phyloP scores from a whole-genome alignment of 2,329 filamentous ascomycete species.

The Hymenoscyphus fructigenus region DNA sequence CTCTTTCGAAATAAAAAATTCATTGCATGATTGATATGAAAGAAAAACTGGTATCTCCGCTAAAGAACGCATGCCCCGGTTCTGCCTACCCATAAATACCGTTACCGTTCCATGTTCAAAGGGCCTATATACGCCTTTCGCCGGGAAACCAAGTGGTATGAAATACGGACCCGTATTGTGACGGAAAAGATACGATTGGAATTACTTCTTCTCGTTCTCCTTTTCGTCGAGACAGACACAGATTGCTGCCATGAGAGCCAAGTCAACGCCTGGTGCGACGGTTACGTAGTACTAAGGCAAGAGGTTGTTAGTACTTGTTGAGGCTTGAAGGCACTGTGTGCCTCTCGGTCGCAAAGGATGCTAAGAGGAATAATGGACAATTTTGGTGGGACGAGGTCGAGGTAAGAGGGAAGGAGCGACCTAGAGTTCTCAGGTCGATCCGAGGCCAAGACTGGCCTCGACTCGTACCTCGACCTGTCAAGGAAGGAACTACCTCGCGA shows the following conservation, averaged over 20 bases:
- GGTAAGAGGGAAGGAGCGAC: no score
- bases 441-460: not conserved
- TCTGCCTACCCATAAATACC: not conserved
- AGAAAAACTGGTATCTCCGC: not conserved
- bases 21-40: not conserved
- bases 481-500: not conserved
- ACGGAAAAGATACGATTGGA: not conserved
- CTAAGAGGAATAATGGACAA: no score
- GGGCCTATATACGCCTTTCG: not conserved
- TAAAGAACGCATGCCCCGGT: not conserved
- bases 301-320: not conserved
- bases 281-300: constrained; percentile 55
- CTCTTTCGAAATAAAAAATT: not conserved
- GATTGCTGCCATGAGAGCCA: constrained; percentile 63
- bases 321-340: not conserved
- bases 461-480: not conserved
- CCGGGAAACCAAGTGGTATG: not conserved
- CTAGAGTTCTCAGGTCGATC: no score
- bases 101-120: not conserved
- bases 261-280: constrained; percentile 64
- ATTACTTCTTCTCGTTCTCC: constrained; percentile 48
- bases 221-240: constrained; percentile 69
- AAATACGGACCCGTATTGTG: not conserved
- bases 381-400: no score
- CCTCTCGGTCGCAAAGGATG: not conserved